Percentiles rank a stretch among this genome's conserved stretches.
Conservation (phyloP, 2,329 filamentous ascomycete species). For the Fusarium virguliforme region DNA sequence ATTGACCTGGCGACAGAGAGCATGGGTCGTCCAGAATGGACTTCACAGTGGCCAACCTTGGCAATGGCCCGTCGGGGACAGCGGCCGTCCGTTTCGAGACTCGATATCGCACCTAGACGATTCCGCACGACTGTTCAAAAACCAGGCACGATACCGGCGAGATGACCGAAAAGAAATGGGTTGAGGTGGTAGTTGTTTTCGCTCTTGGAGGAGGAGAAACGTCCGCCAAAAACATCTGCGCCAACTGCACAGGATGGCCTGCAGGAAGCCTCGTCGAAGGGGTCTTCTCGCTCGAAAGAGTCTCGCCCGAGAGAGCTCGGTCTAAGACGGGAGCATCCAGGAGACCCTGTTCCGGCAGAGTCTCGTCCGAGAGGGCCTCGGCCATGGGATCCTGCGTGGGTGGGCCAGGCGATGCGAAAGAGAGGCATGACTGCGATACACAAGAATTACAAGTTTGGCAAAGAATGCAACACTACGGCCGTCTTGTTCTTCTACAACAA, state of each 20-base stretch:
- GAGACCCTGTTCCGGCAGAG: not conserved
- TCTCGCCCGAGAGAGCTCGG: not conserved
- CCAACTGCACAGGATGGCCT: not conserved
- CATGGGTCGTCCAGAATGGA: constrained; percentile 2
- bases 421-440: not conserved
- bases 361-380: not conserved
- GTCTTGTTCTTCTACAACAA: not conserved
- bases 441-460: not conserved
- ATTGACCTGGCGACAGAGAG: not conserved
- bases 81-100: not conserved
- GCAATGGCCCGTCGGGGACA: not conserved
- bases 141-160: not conserved
- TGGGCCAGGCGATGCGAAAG: not conserved
- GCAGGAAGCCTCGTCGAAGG: not conserved
- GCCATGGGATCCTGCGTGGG: not conserved
- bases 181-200: constrained; percentile 1
- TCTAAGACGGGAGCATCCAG: not conserved
- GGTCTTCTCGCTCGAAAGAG: too few relatives aligned
- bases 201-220: not conserved
- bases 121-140: not conserved
- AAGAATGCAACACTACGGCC: not conserved
- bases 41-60: not conserved
- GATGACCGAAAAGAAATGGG: not conserved
- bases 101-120: not conserved
- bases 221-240: not conserved